Evolutionary conservation across 352 stramenopile genomes (phyloP).

Genomic region (Elongisporangium anandrum): DNA sequence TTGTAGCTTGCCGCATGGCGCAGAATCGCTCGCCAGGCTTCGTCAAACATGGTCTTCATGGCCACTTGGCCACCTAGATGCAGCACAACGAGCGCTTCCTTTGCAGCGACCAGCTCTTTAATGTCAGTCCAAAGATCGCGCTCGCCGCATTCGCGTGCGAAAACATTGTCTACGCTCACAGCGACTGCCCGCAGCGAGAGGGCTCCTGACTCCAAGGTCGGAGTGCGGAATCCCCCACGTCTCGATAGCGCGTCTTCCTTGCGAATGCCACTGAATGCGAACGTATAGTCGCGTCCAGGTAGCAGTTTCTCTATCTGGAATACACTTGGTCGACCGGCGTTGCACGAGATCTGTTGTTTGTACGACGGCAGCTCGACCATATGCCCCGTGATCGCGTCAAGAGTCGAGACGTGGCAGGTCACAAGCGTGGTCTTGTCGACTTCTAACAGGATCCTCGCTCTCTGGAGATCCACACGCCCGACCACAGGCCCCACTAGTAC

Average conservation of each 20-base stretch:
- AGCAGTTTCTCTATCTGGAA: conserved; percentile 43
- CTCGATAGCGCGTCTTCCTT: conserved; percentile 26
- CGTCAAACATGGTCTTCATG: conserved; percentile 68
- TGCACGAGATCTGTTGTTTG: conserved; percentile 13
- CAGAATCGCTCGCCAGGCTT: conserved; percentile 52
- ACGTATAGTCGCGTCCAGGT: conserved; percentile 43
- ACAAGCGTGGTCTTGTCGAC: conserved; percentile 29
- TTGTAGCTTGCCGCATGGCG: conserved; percentile 30
- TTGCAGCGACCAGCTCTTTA: conserved; percentile 21
- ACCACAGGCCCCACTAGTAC: conserved; percentile 68
- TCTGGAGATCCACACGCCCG: conserved; percentile 46
- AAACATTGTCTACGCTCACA: conserved; percentile 52
- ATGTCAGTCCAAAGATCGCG: conserved; percentile 45
- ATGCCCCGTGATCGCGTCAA: conserved; percentile 31
- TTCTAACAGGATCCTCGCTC: conserved; percentile 63
- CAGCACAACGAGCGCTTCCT: conserved; percentile 36
- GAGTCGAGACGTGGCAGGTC: conserved; percentile 44
- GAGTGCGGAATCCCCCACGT: conserved; percentile 42
- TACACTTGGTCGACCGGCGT: conserved; percentile 24
- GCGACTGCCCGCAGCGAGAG: conserved; percentile 21
- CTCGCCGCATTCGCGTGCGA: conserved; percentile 37
- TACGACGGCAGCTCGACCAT: conserved; percentile 37
- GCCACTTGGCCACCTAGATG: conserved; percentile 70
- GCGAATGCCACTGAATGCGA: conserved; percentile 56
- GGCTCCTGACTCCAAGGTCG: conserved; percentile 21